Evolutionary conservation across 1,284 basidiomycete species (phyloP), one percentile per base, ranked within the genome.

Genomic region (Pascua sp.): DNA sequence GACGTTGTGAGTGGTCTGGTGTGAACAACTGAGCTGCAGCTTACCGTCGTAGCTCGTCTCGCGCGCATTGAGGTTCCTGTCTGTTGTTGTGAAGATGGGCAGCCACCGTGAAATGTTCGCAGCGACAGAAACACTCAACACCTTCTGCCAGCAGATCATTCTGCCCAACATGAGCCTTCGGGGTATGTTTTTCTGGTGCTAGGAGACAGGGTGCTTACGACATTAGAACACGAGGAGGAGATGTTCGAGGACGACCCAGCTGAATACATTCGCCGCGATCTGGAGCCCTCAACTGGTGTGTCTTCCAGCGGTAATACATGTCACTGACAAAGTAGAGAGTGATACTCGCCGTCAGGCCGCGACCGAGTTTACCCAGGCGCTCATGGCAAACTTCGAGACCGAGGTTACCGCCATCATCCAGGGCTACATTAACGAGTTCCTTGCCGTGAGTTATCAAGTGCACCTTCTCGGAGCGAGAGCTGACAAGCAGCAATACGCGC

Each of bases 161-260:
- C 81, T 98, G 37, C 94, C 95, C 36, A 98, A 97, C 70, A 91
- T 98, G 64, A 81, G 84, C 15, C 81, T 98, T 40, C 83, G 94
- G 61, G 80, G 82, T 83, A 52, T 64, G 78, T 69, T 17, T 36
- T 13, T 15, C 52, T 8, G 32, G 11, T 18, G 36, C 17, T 32
- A 36, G 32, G 13, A 8, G 36, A 7, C 17, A 11, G 11, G 4
- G 45, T 32, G 38, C 64, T 63, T 42, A 67, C 53, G 3, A 3
- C 2, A n/a, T 16, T 51, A 72, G 87, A 90, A 53, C 88, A 92
- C 63, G 94, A 98, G 62, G 84, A 94, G 59, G 95, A 98, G 70
- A 88, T 94, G 76, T 98, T 98, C 70, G 92, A 98, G 76, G 95
- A 98, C 62, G 93, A 97, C 66, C 95, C 95, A 0, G 84, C 95